Percentiles rank a stretch among this genome's conserved stretches.
Conservation (phyloP, 108 stramenopile species). For the Nitzschia sp. region DNA sequence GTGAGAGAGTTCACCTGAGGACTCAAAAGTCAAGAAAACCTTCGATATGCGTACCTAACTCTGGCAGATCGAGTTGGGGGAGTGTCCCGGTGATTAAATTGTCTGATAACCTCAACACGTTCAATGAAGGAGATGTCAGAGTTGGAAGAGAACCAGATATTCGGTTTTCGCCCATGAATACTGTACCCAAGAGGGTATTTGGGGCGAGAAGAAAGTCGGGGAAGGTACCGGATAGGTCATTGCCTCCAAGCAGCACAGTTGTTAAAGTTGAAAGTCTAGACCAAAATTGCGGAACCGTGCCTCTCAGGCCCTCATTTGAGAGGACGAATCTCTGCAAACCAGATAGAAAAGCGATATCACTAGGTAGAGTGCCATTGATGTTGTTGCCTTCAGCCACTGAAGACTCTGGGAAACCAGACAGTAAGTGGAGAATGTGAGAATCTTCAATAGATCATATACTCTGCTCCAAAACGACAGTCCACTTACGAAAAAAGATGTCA, state of each 20-base stretch:
- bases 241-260: constrained; percentile 10
- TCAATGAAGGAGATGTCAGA: constrained; percentile 1
- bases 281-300: constrained; percentile 31
- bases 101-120: constrained; percentile 46
- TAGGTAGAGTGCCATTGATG: constrained; percentile 29
- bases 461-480: neutral
- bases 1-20: neutral
- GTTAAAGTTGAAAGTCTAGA: constrained; percentile 15
- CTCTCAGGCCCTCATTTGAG: constrained; percentile 12
- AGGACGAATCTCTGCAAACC: constrained; percentile 17
- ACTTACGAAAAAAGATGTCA: constrained; percentile 34
- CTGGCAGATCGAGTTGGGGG: constrained; percentile 40
- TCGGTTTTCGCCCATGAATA: constrained; percentile 16
- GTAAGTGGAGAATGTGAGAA: neutral
- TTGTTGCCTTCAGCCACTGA: constrained; percentile 17
- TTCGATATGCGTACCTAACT: neutral
- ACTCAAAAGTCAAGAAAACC: neutral
- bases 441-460: neutral
- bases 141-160: constrained; percentile 5
- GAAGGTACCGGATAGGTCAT: constrained; percentile 24
- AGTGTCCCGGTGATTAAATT: constrained; percentile 61
- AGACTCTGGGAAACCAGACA: constrained; percentile 5
- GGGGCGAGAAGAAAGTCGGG: constrained; percentile 18
- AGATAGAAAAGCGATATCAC: constrained; percentile 24
- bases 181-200: constrained; percentile 13